Evolutionary conservation across 2,329 filamentous ascomycete genomes (phyloP).

Genomic region (Verticillium albo-atrum): DNA sequence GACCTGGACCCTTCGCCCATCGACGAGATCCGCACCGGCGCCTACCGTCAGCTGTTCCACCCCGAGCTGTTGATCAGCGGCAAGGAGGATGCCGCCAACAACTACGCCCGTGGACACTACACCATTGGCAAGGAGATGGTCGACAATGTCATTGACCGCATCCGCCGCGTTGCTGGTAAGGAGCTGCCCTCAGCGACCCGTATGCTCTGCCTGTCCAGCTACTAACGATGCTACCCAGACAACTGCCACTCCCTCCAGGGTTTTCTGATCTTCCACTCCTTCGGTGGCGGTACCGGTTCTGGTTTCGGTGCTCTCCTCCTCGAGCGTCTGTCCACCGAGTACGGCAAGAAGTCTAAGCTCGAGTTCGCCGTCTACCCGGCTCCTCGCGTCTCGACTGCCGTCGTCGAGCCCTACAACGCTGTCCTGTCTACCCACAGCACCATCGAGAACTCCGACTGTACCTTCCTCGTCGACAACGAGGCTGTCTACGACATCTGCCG

Average conservation of each 20-base stretch:
- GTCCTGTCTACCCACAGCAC: slow-evolving; percentile 71
- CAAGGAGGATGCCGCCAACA: slow-evolving; percentile 75
- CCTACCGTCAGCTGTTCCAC: slow-evolving; percentile 67
- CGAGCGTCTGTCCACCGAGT: slow-evolving; percentile 69
- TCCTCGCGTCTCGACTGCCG: slow-evolving; percentile 64
- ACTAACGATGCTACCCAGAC: slow-evolving; percentile 38
- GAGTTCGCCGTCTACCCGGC: slow-evolving; percentile 71
- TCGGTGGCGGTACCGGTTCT: slow-evolving; percentile 68
- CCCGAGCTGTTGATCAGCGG: slow-evolving; percentile 68
- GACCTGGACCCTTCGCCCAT: slow-evolving; percentile 70
- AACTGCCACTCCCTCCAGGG: slow-evolving; percentile 70
- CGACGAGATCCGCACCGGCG: slow-evolving; percentile 67
- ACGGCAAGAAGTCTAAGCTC: slow-evolving; percentile 74
- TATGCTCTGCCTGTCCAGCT: not conserved
- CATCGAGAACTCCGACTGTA: slow-evolving; percentile 74
- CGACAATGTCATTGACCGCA: slow-evolving; percentile 64
- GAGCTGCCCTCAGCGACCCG: slow-evolving; percentile 5
- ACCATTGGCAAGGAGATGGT: slow-evolving; percentile 75
- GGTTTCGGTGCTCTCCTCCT: slow-evolving; percentile 69
- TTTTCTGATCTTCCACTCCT: slow-evolving; percentile 72
- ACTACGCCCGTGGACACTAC: slow-evolving; percentile 73
- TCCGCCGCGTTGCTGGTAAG: slow-evolving; percentile 65
- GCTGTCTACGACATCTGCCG: slow-evolving; percentile 73
- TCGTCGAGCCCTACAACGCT: slow-evolving; percentile 72
- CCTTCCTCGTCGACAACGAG: slow-evolving; percentile 73